phyloP scores from a whole-genome alignment of 1,284 basidiomycete genomes.

The Papiliotrema fonsecae region DNA sequence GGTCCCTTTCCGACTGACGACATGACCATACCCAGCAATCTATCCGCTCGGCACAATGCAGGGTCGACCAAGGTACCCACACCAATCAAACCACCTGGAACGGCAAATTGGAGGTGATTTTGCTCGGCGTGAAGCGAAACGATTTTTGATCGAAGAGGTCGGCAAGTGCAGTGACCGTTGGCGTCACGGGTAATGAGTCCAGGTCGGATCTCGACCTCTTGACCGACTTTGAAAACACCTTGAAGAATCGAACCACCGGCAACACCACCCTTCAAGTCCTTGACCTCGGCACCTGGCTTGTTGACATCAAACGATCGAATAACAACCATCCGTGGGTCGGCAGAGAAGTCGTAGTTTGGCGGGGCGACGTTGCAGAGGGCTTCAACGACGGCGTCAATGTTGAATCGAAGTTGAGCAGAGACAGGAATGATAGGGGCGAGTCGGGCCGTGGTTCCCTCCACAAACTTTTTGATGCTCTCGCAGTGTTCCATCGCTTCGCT shows the following conservation, averaged over 20 bases:
- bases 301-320: constrained; percentile 99
- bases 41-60: constrained; percentile 92
- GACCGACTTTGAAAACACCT: constrained; percentile 83
- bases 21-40: constrained; percentile 92
- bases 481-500: constrained; percentile 85
- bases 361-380: constrained; percentile 97
- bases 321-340: constrained; percentile 89
- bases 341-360: constrained; percentile 85
- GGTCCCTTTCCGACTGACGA: constrained; percentile 91
- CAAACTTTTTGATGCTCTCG: constrained; percentile 86
- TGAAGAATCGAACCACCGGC: constrained; percentile 94
- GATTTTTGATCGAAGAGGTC: constrained; percentile 88
- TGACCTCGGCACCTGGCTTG: constrained; percentile 95
- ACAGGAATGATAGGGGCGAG: constrained; percentile 97
- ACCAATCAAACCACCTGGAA: constrained; percentile 96
- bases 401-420: constrained; percentile 97
- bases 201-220: constrained; percentile 95
- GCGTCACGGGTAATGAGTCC: constrained; percentile 95
- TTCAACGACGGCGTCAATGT: constrained; percentile 99
- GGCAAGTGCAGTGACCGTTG: constrained; percentile 83
- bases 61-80: constrained; percentile 96
- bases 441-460: constrained; percentile 94
- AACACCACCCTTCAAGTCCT: constrained; percentile 96
- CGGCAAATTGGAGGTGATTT: constrained; percentile 90
- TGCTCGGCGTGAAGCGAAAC: constrained; percentile 90